A percentile compares a stretch with the other conserved stretches of the same genome.
phyloP scores from a whole-genome alignment of 768 basidiomycete genomes.

The Boletus coccyginus region DNA sequence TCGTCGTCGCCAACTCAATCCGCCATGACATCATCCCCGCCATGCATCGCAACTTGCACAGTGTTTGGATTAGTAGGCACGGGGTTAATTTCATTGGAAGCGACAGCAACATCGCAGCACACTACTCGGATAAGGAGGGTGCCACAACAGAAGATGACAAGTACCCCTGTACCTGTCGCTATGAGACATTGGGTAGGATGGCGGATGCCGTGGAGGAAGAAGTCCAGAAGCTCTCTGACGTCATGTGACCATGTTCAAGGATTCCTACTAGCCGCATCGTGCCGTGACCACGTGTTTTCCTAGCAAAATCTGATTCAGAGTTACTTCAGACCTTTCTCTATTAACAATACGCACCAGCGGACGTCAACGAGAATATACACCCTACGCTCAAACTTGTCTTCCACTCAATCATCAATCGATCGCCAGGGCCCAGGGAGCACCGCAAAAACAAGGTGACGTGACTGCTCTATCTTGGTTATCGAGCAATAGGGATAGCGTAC shows the following conservation, averaged over 20 bases:
- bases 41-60: constrained; percentile 49
- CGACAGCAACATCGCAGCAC: constrained; percentile 37
- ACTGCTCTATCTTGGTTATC: not conserved
- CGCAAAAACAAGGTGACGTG: too few relatives aligned
- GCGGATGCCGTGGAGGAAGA: constrained; percentile 55
- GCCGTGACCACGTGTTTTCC: not conserved
- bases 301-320: not conserved
- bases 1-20: constrained; percentile 68
- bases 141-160: constrained; percentile 14
- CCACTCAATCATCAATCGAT: not conserved
- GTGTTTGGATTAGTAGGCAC: constrained; percentile 64
- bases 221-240: not conserved
- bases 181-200: constrained; percentile 58
- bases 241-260: not conserved
- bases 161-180: constrained; percentile 48
- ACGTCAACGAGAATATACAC: not conserved
- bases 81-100: constrained; percentile 23
- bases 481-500: not conserved
- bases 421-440: not conserved
- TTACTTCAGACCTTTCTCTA: not conserved
- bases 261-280: too few relatives aligned
- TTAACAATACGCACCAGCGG: not conserved
- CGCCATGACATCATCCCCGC: constrained; percentile 67
- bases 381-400: not conserved
- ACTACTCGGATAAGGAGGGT: constrained; percentile 24